Conservation (phyloP, 2,329 filamentous ascomycete species). For the Cladosporium sp. region DNA sequence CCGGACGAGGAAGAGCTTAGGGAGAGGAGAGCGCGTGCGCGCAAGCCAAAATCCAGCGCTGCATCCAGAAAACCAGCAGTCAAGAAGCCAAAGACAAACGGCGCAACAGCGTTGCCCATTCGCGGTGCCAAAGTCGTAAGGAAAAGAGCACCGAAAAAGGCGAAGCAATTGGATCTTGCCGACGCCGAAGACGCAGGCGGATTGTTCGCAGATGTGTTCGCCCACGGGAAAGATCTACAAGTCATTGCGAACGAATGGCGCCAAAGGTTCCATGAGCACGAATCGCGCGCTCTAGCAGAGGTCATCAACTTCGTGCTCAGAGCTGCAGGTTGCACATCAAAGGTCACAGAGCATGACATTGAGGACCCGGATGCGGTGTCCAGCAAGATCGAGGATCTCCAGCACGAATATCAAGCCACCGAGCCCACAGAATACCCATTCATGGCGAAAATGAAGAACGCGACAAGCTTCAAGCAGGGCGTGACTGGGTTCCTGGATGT, state of each 20-base stretch:
- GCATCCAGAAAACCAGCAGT: conserved; percentile 41
- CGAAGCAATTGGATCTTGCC: conserved; percentile 52
- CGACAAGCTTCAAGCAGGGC: conserved; percentile 73
- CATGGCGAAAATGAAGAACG: conserved; percentile 76
- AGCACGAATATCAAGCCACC: conserved; percentile 81
- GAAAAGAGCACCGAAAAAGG: conserved; percentile 50
- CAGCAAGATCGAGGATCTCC: conserved; percentile 76
- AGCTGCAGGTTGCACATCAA: conserved; percentile 76
- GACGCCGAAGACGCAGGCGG: conserved; percentile 55
- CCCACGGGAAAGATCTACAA: conserved; percentile 54
- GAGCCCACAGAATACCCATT: conserved; percentile 80
- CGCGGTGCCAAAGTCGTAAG: conserved; percentile 46
- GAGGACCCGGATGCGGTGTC: conserved; percentile 85
- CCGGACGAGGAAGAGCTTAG: conserved; percentile 40
- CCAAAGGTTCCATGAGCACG: conserved; percentile 56
- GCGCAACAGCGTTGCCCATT: conserved; percentile 55
- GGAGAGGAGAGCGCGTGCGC: conserved; percentile 27
- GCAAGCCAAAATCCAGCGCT: conserved; percentile 31
- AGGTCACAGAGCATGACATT: conserved; percentile 79
- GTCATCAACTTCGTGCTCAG: conserved; percentile 63
- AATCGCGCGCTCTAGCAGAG: conserved; percentile 56
- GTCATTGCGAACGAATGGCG: conserved; percentile 61
- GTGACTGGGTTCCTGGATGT: conserved; percentile 77
- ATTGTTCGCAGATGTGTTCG: conserved; percentile 63
- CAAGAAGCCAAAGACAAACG: conserved; percentile 59